These are phyloP conservation scores for Penicillium steckii DNA, from an alignment of 495 filamentous ascomycete genomes.

Conservation along the genomic window DNA sequence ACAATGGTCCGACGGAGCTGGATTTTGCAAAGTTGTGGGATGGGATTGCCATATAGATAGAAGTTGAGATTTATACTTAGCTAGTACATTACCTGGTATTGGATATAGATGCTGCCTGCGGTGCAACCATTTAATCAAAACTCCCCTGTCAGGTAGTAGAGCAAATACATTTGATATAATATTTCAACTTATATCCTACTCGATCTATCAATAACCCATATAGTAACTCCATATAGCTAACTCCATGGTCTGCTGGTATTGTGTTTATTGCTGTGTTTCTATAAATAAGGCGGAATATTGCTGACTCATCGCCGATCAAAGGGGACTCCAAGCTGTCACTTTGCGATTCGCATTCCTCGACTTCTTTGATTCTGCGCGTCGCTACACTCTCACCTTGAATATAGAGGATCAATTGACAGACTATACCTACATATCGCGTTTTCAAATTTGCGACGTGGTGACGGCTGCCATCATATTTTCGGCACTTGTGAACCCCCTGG, in stretches of 20 bases:
- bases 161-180: too few species aligned
- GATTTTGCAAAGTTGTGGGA: constrained; percentile 5
- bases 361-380: too few species aligned
- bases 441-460: background rate
- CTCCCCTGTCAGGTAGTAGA: too few species aligned
- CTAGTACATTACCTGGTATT: too few species aligned
- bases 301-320: background rate
- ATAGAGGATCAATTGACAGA: background rate
- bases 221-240: too few species aligned
- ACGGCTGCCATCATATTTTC: background rate
- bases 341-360: background rate
- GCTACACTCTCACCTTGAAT: too few species aligned
- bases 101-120: too few species aligned
- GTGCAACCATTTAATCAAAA: too few species aligned
- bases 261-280: background rate
- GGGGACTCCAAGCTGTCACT: background rate
- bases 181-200: too few species aligned
- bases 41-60: background rate
- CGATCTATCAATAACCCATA: too few species aligned
- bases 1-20: background rate
- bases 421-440: background rate
- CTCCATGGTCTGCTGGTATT: too few species aligned
- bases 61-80: too few species aligned
- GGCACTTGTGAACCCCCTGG: constrained; percentile 17
- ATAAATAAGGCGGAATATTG: background rate